Percentiles rank a stretch among this genome's conserved stretches.
Evolutionary conservation across 192 early-diverging fungal genomes (phyloP).

Genomic region (Umbelopsis sp.): DNA sequence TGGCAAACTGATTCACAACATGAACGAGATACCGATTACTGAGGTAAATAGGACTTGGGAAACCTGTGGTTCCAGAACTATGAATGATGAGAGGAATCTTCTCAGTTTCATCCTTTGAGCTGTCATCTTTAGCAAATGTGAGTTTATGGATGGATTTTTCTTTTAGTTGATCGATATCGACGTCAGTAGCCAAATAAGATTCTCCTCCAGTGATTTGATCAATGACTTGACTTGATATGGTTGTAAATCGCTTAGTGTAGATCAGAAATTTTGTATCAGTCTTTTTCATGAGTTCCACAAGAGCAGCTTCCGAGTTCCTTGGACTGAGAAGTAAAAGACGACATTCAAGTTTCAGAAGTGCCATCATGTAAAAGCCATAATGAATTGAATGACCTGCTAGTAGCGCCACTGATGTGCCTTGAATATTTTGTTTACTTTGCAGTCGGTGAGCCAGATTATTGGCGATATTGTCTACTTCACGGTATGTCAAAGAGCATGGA

Average conservation of each 20-base stretch:
- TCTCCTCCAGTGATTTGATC: background rate
- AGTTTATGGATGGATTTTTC: background rate
- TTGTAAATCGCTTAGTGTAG: background rate
- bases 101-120: background rate
- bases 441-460: conserved; percentile 15
- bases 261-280: conserved; percentile 12
- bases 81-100: conserved; percentile 8
- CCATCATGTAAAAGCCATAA: conserved; percentile 4
- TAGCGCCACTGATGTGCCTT: background rate
- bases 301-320: conserved; percentile 23
- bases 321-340: conserved; percentile 9
- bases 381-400: conserved; percentile 6
- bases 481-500: background rate
- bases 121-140: background rate
- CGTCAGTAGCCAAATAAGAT: background rate
- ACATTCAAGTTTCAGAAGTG: conserved; percentile 17
- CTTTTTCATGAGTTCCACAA: conserved; percentile 7
- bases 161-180: background rate
- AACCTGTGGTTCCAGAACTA: conserved; percentile 23
- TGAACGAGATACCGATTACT: conserved; percentile 11
- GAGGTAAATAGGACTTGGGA: conserved; percentile 21
- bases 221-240: background rate
- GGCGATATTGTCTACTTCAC: conserved; percentile 11
- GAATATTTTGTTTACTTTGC: background rate
- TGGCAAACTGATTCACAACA: background rate